These are phyloP conservation scores for Syncephalastrum racemosum DNA, from an alignment of 371 early-diverging fungal genomes.

Conservation along the genomic window DNA sequence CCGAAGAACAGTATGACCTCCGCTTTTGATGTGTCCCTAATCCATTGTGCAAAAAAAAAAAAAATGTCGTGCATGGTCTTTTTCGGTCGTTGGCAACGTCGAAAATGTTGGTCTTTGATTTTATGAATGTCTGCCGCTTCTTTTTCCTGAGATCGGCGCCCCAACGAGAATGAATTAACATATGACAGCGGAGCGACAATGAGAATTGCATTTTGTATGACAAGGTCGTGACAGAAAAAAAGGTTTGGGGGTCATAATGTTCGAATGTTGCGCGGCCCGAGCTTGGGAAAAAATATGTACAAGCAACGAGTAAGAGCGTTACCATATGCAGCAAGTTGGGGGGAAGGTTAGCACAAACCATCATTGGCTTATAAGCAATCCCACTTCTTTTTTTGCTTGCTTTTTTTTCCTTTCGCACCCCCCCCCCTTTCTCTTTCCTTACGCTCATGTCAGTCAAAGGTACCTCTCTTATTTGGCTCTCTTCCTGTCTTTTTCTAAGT, in stretches of 20 bases:
- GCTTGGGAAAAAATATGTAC: slow-evolving; percentile 4
- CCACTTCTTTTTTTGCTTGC: slow-evolving; percentile 11
- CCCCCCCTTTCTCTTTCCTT: slow-evolving; percentile 7
- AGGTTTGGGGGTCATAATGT: no score
- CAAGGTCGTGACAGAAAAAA: slow-evolving; percentile 6
- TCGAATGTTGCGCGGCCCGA: neutral
- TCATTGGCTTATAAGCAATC: slow-evolving; percentile 12
- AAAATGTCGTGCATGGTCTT: no score
- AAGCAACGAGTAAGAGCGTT: slow-evolving; percentile 11
- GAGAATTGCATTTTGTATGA: no score
- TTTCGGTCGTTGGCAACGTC: no score
- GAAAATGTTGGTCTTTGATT: no score
- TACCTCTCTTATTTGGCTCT: slow-evolving; percentile 6
- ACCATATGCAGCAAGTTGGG: slow-evolving; percentile 9
- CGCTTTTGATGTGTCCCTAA: no score
- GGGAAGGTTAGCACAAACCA: slow-evolving; percentile 14
- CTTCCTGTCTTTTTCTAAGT: slow-evolving; percentile 3
- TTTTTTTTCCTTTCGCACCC: slow-evolving; percentile 14
- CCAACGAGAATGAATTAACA: no score
- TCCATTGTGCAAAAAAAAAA: no score
- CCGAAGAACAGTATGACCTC: no score
- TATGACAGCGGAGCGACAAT: no score
- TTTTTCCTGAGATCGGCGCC: no score
- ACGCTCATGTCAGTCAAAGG: slow-evolving; percentile 1
- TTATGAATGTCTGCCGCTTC: no score